Evolutionary conservation across 352 stramenopile genomes (phyloP).

Genomic region (Phytophthora tentaculata): DNA sequence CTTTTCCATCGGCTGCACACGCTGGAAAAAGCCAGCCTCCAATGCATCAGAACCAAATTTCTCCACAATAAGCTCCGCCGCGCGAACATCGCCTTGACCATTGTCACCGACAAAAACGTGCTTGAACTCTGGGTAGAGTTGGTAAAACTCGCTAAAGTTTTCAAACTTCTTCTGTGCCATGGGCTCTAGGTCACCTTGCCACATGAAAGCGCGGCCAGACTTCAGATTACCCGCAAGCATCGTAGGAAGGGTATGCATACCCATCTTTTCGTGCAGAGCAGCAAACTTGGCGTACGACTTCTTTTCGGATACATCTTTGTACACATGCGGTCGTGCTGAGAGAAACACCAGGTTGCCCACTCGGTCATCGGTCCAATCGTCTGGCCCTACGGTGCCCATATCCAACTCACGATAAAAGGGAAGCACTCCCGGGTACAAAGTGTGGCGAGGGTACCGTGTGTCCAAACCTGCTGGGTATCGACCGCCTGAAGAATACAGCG

Average conservation of each 20-base stretch:
- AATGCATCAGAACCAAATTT: conserved; percentile 70
- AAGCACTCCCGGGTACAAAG: conserved; percentile 98
- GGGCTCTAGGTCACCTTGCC: conserved; percentile 95
- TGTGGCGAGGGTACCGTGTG: conserved; percentile 91
- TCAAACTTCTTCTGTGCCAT: conserved; percentile 98
- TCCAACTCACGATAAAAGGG: conserved; percentile 98
- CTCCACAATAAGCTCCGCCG: conserved; percentile 90
- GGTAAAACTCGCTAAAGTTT: conserved; percentile 94
- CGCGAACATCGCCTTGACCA: conserved; percentile 93
- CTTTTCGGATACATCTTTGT: conserved; percentile 99
- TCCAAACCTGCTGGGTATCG: conserved; percentile 96
- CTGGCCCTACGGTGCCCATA: conserved; percentile 90
- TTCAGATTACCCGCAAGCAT: conserved; percentile 95
- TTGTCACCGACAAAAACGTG: conserved; percentile 99
- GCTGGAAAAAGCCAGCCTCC: conserved; percentile 90
- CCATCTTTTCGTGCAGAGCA: conserved; percentile 90
- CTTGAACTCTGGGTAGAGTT: conserved; percentile 98
- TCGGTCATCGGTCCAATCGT: conserved; percentile 89
- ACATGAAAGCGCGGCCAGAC: conserved; percentile 95
- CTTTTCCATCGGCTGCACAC: conserved; percentile 86
- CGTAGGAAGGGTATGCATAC: conserved; percentile 96
- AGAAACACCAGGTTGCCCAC: conserved; percentile 98
- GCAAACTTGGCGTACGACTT: conserved; percentile 98
- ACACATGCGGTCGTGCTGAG: conserved; percentile 97
- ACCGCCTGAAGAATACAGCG: conserved; percentile 95